Conservation (phyloP, 129 eudicot species). For the Flaveria sonorensis region DNA sequence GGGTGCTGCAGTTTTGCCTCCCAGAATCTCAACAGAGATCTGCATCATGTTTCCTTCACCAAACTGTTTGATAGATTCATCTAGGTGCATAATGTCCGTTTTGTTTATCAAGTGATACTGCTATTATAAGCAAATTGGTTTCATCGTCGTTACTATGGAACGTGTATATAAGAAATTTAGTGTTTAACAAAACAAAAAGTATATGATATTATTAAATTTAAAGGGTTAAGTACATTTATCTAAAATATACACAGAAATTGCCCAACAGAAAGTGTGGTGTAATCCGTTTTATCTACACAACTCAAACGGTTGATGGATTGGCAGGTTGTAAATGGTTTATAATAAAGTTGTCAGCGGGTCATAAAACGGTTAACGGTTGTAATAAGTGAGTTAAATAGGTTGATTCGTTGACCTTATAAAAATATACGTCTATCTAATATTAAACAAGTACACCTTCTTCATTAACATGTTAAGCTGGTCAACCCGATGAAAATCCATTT, state of each 20-base stretch:
- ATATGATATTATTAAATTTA: neutral
- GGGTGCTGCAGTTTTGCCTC: slow-evolving; percentile 52
- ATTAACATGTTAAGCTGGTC: neutral
- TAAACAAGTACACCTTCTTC: neutral
- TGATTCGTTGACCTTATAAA: too few relatives aligned
- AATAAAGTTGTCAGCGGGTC: neutral
- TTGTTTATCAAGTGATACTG: neutral
- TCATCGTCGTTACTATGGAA: neutral
- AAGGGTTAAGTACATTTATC: neutral
- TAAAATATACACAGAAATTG: neutral
- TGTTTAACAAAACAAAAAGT: neutral
- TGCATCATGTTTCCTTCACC: slow-evolving; percentile 54
- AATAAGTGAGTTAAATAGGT: too few relatives aligned
- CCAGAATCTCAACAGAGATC: slow-evolving; percentile 58
- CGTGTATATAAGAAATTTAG: neutral
- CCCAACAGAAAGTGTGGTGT: neutral
- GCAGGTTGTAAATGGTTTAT: neutral
- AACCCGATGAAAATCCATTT: neutral
- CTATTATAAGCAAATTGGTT: neutral
- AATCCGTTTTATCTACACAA: neutral
- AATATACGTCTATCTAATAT: too few relatives aligned
- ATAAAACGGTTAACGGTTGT: neutral
- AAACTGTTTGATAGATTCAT: slow-evolving; percentile 28
- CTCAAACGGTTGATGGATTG: neutral
- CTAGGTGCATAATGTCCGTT: neutral